Percentiles rank a stretch among this genome's conserved stretches.
These are phyloP conservation scores for Fraxinus greggii DNA, from an alignment of 305 asterid species.

Conservation along the genomic window DNA sequence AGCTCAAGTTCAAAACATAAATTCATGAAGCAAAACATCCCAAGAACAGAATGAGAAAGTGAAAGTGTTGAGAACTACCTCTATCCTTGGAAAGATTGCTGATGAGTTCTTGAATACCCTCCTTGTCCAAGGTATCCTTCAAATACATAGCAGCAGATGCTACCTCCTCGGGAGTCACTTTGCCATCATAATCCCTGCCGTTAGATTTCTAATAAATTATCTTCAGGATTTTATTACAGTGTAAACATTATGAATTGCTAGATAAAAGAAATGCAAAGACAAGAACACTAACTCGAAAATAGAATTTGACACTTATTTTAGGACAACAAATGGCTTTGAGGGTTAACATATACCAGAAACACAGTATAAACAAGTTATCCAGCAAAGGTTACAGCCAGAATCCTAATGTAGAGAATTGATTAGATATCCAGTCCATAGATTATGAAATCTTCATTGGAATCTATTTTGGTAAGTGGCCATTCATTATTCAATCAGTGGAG, in stretches of 20 bases:
- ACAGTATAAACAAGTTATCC: background rate
- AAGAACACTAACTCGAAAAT: background rate
- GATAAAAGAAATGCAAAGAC: background rate
- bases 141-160: background rate
- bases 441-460: background rate
- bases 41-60: background rate
- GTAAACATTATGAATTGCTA: background rate
- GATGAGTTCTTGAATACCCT: background rate
- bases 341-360: background rate
- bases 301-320: background rate
- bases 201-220: constrained; percentile 18
- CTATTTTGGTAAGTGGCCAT: background rate
- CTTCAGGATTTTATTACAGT: constrained; percentile 10
- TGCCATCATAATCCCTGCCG: constrained; percentile 87
- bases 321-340: background rate
- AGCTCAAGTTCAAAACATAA: background rate
- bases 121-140: background rate
- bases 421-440: background rate
- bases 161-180: constrained; percentile 49
- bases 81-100: background rate
- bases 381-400: background rate
- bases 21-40: background rate
- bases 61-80: background rate
- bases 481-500: background rate
- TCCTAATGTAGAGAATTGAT: background rate